A percentile compares a stretch with the other conserved stretches of the same genome.
phyloP scores from a whole-genome alignment of 2,329 filamentous ascomycete genomes.

The Tolypocladium endophyticum region DNA sequence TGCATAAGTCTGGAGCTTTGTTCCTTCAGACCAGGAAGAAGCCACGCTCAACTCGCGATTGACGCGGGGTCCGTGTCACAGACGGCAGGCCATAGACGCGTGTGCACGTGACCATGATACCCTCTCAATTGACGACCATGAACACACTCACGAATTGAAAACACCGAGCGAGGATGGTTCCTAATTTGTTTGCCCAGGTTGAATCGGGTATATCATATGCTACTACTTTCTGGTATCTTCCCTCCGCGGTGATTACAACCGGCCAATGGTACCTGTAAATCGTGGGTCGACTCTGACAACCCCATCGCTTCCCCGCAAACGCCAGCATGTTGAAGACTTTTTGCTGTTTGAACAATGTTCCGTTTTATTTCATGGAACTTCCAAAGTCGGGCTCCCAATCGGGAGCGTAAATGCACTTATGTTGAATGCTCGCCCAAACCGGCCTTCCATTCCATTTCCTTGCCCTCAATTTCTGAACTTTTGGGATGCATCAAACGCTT shows the following conservation, averaged over 20 bases:
- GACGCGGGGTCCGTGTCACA: not conserved
- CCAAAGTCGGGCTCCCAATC: conserved; percentile 16
- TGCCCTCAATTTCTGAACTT: conserved; percentile 20
- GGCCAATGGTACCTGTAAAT: not conserved
- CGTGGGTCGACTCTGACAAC: not conserved
- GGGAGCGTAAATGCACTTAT: conserved; percentile 25
- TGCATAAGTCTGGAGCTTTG: not conserved
- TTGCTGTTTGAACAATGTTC: conserved; percentile 1
- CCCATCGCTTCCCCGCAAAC: conserved; percentile 4
- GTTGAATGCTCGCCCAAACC: conserved; percentile 27
- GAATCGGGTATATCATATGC: conserved; percentile 9
- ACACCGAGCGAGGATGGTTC: not conserved
- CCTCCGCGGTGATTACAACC: conserved; percentile 1
- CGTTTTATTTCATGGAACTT: conserved; percentile 17
- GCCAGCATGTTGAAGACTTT: conserved; percentile 8
- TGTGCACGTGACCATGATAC: not conserved
- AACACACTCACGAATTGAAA: not conserved
- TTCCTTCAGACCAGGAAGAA: not conserved
- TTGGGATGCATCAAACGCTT: conserved; percentile 24
- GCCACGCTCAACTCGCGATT: not conserved
- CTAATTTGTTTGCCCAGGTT: conserved; percentile 6
- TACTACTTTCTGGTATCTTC: conserved; percentile 5
- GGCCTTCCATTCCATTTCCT: conserved; percentile 10
- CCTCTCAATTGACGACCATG: not conserved
- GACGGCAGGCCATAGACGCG: not conserved